These are phyloP conservation scores for Verticillium longisporum DNA, from an alignment of 2,329 filamentous ascomycete genomes.

Conservation along the genomic window DNA sequence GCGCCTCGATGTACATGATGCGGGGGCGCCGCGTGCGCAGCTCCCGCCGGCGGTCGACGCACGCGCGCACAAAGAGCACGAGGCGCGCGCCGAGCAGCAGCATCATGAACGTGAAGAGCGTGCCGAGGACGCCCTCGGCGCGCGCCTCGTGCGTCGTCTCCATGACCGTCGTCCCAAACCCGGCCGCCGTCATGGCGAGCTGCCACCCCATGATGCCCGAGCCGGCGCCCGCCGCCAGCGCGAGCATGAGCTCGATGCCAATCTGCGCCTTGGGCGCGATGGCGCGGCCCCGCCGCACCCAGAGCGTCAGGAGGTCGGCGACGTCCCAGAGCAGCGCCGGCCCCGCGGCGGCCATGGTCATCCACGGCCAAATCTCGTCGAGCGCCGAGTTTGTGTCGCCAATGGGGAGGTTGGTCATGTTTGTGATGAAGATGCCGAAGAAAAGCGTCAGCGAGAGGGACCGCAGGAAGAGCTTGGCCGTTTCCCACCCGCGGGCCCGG, in stretches of 20 bases:
- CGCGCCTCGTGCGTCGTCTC: neutral
- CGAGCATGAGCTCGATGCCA: slow-evolving; percentile 17
- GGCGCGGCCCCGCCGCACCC: slow-evolving; percentile 15
- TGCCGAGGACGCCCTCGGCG: neutral
- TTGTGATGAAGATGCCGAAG: slow-evolving; percentile 7
- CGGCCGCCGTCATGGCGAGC: neutral
- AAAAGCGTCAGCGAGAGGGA: slow-evolving; percentile 8
- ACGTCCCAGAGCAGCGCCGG: slow-evolving; percentile 15
- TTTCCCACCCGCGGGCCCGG: slow-evolving; percentile 13
- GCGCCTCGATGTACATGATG: slow-evolving; percentile 15
- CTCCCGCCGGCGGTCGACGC: slow-evolving; percentile 14
- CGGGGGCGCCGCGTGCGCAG: slow-evolving; percentile 10
- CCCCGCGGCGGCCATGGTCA: slow-evolving; percentile 3
- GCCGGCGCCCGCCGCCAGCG: slow-evolving; percentile 1
- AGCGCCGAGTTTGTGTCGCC: neutral
- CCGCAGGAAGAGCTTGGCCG: slow-evolving; percentile 16
- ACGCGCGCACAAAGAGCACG: slow-evolving; percentile 19
- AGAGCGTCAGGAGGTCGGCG: slow-evolving; percentile 16
- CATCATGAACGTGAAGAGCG: neutral
- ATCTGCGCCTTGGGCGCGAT: slow-evolving; percentile 19
- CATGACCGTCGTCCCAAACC: neutral
- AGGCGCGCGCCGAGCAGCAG: slow-evolving; percentile 9
- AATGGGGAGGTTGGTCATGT: no score
- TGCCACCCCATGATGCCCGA: slow-evolving; percentile 1
- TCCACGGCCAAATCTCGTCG: neutral